Percentiles rank a stretch among this genome's conserved stretches.
These are phyloP conservation scores for Saccharomyces paradoxus DNA, from an alignment of 805 yeast species.

Conservation along the genomic window DNA sequence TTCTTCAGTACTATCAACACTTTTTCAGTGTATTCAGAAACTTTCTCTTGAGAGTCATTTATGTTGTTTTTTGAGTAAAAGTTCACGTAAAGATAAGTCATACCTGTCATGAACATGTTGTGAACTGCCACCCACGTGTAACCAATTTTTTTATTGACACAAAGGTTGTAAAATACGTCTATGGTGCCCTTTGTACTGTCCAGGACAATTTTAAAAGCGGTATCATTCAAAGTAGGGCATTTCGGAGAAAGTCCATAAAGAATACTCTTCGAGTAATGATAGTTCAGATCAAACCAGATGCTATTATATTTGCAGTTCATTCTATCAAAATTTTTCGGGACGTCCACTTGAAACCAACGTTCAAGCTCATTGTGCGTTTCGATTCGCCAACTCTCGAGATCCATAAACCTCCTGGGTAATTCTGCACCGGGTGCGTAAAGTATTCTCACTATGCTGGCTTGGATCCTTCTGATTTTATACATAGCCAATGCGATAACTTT, in stretches of 20 bases:
- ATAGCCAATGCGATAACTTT: constrained; percentile 60
- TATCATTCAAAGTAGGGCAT: constrained; percentile 43
- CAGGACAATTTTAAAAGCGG: constrained; percentile 49
- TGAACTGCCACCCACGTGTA: constrained; percentile 93
- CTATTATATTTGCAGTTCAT: constrained; percentile 71
- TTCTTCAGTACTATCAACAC: constrained; percentile 53
- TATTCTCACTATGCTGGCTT: constrained; percentile 65
- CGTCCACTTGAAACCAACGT: constrained; percentile 47
- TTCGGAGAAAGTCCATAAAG: constrained; percentile 75
- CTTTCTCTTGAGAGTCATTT: constrained; percentile 37
- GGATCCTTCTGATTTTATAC: constrained; percentile 63
- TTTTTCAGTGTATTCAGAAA: constrained; percentile 41
- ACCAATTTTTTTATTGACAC: constrained; percentile 51
- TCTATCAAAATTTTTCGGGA: constrained; percentile 47
- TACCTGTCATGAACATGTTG: constrained; percentile 81
- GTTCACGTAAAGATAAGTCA: constrained; percentile 69
- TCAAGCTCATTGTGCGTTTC: constrained; percentile 46
- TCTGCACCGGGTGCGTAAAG: constrained; percentile 61
- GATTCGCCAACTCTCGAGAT: constrained; percentile 54
- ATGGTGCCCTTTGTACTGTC: constrained; percentile 63
- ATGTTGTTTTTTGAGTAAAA: constrained; percentile 58
- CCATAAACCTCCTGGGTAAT: constrained; percentile 53
- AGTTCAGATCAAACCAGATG: constrained; percentile 65
- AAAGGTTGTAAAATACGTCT: constrained; percentile 50
- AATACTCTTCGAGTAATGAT: constrained; percentile 63